Evolutionary conservation across 768 basidiomycete species (phyloP), one percentile per base, ranked within the genome.

Genomic region (Panaeolus cyanescens): DNA sequence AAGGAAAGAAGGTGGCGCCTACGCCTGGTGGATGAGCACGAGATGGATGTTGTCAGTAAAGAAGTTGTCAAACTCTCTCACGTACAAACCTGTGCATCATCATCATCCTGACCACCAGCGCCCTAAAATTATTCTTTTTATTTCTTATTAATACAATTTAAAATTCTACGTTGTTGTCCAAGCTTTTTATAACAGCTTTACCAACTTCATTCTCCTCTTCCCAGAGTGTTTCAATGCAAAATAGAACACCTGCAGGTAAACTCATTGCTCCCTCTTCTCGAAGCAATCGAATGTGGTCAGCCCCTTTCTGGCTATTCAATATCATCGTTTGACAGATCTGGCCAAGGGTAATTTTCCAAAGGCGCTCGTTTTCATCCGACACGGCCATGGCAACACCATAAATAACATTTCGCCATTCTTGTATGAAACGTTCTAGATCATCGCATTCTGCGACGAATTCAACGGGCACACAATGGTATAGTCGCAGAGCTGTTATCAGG

Each of bases 401-500:
- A n/a, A 83, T 67, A 3, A 86, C 84, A 22, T 85, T 79, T 55
- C 73, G 77, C 91, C 91, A 92, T 3, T 67, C 59, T 20, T 77
- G 68, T 15, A 87, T 65, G 25, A 67, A 63, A 10, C 66, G 62
- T 9, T 77, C 72, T 7, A 68, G 59, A 13, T 73, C 76, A 53
- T 71, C 62, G 33, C 62, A 45, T 54, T 71, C 62, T 8, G 63
- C 58, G 28, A 63, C 59, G 12, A 36, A 69, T 56, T 64, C 64
- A 10, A 75, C 62, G 56, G 81, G 70, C 42, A 81, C 65, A 22
- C 86, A 64, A 65, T 88, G 79, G 69, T 88, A 80, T 33, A 96
- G 77, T 56, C 90, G 83, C 67, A 97, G 76, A 9, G 88, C 84
- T 25, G 85, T 79, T 62, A 94, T 84, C 59, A 96, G 73, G 13